Base-by-base conservation (phyloP, 2,329 filamentous ascomycete genomes). In the Curvularia spicifera region DNA sequence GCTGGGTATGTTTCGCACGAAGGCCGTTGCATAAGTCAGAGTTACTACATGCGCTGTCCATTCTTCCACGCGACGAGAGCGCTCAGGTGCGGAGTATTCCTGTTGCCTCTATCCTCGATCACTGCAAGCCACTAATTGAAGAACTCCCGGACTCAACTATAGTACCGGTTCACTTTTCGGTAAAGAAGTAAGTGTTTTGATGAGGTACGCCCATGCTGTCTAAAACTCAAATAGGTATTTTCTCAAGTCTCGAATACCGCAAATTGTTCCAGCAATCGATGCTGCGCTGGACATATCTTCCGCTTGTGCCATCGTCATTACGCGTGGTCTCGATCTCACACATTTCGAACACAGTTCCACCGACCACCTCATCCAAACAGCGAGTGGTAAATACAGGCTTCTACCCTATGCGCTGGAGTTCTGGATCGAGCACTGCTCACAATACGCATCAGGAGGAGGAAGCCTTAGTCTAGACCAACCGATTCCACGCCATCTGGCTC, bases 111-210 rank as follows among this genome's bases (percentile, higher is more conserved):
- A 48, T 70, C 24, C 53, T 72, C 2, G 63, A 71, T 46, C 51
- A 66, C 35, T 73, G 68, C 60, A 67, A 67, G 40, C 70, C 69
- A 28, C 20, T 70, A 10, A 55, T 70, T 13, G 67, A 70, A 45
- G 63, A 68, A 35, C 55, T 49, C 26, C 33, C 52, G 13, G 57
- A 61, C 35, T 51, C 57, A 5, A 57, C 58, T 5, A 44, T 70
- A 15, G 51, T 48, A 24, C 57, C 66, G 24, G 55, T 66, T 24
- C 67, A 70, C 50, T 69, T 67, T 67, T 66, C 67, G 10, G 59
- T 60, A 6, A 42, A 57, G 54, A 66, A 67, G 67, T 67, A 56
- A 39, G 44, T 26, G 2, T 24, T 20, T 18, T 15, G n/a, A 24
- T 29, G 33, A 42, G 22, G 24, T 29, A 28, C 12, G 22, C 7